Conservation (phyloP, 2,329 filamentous ascomycete genomes). For the Xylariales sp. region DNA sequence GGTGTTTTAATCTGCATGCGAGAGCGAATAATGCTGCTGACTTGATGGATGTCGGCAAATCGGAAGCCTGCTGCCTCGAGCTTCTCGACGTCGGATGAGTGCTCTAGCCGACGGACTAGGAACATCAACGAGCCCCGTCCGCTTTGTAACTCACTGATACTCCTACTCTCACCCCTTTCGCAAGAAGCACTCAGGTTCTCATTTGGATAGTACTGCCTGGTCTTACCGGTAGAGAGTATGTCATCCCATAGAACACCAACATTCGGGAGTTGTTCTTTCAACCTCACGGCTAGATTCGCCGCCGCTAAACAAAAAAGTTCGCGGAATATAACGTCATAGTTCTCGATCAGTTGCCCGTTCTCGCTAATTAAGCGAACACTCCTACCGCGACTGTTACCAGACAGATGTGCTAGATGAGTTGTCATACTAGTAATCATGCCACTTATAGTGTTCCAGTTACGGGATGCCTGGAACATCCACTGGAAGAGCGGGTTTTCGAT, state of each 20-base stretch:
- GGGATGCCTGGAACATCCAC: constrained; percentile 86
- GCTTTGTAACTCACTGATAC: constrained; percentile 52
- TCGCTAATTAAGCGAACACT: constrained; percentile 62
- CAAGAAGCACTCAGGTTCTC: constrained; percentile 25
- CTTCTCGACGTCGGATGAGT: constrained; percentile 67
- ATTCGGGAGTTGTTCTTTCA: constrained; percentile 71
- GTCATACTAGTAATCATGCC: constrained; percentile 79
- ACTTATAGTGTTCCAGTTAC: constrained; percentile 78
- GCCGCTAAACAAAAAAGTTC: constrained; percentile 87
- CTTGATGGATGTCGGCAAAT: constrained; percentile 78
- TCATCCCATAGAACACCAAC: constrained; percentile 80
- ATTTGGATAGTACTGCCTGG: constrained; percentile 33
- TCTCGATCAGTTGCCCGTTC: constrained; percentile 68
- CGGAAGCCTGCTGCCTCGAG: constrained; percentile 79
- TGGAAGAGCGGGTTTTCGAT: constrained; percentile 83
- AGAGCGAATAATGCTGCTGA: constrained; percentile 74
- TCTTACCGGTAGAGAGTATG: constrained; percentile 73
- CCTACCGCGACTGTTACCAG: constrained; percentile 53
- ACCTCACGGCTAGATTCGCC: constrained; percentile 74
- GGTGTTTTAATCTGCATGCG: constrained; percentile 78
- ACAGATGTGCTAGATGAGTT: constrained; percentile 70
- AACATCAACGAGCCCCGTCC: constrained; percentile 85
- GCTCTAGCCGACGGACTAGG: constrained; percentile 73
- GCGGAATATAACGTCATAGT: constrained; percentile 82
- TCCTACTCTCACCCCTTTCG: constrained; percentile 31